These are phyloP conservation scores for Starmera quercuum DNA, from an alignment of 805 yeast species.

Conservation along the genomic window DNA sequence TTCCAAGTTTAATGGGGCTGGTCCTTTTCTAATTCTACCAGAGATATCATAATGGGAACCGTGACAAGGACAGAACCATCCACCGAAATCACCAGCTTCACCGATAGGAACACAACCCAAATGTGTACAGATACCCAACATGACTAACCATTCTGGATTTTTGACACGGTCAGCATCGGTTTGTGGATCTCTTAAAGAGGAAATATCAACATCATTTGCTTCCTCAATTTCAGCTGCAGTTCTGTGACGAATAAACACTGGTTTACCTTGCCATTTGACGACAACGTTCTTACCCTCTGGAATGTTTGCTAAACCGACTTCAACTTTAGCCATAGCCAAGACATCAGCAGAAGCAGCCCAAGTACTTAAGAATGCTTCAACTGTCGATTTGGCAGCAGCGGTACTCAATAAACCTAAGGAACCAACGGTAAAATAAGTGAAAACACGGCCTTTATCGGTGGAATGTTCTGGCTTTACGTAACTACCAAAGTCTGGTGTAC, in stretches of 20 bases:
- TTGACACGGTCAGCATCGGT: conserved; percentile 87
- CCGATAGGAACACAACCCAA: conserved; percentile 99
- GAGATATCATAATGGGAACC: conserved; percentile 99
- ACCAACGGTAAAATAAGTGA: conserved; percentile 96
- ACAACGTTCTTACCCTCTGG: conserved; percentile 98
- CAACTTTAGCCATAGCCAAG: conserved; percentile 98
- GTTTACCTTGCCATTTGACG: conserved; percentile 99
- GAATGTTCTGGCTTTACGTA: conserved; percentile 67
- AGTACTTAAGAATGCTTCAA: conserved; percentile 83
- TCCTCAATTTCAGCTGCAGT: conserved; percentile 87
- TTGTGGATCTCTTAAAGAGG: conserved; percentile 88
- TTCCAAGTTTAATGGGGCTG: conserved; percentile 98
- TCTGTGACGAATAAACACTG: conserved; percentile 99
- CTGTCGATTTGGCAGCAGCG: conserved; percentile 94
- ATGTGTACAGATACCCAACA: conserved; percentile 99
- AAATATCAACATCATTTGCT: conserved; percentile 78
- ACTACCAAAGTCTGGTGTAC: conserved; percentile 84
- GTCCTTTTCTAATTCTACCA: conserved; percentile 99
- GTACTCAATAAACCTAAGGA: conserved; percentile 85
- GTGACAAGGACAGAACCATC: conserved; percentile 99
- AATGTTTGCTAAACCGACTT: conserved; percentile 85
- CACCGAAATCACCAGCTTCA: conserved; percentile 99
- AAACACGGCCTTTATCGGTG: conserved; percentile 74
- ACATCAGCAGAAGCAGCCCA: conserved; percentile 99
- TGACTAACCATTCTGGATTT: conserved; percentile 96